Evolutionary conservation across 225 moss, liverwort and hornwort genomes (phyloP).

Genomic region (Sphagnum tenellum): DNA sequence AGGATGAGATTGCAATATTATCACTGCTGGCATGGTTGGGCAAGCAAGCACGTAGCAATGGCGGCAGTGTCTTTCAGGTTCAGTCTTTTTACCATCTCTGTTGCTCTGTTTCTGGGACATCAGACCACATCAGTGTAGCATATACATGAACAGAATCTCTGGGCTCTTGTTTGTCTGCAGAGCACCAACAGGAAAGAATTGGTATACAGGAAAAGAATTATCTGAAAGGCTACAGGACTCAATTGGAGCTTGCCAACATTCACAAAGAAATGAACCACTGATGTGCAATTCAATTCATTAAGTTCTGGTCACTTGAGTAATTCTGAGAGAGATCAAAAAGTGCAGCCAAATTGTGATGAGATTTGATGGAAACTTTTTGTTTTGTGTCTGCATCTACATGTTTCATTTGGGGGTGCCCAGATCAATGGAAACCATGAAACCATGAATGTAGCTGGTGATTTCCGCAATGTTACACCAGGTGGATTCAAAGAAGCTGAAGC

Average conservation of each 20-base stretch:
- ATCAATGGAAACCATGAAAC: conserved; percentile 95
- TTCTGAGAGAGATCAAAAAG: too few relatives aligned
- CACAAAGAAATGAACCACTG: too few relatives aligned
- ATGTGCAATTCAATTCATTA: too few relatives aligned
- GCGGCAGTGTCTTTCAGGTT: conserved; percentile 99
- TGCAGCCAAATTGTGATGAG: too few relatives aligned
- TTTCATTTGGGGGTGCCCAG: conserved; percentile 13
- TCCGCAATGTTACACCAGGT: conserved; percentile 72
- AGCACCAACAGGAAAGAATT: too few relatives aligned
- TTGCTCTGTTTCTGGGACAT: neutral
- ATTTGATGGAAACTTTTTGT: neutral
- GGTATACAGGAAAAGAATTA: too few relatives aligned
- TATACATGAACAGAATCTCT: too few relatives aligned
- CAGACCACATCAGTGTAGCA: too few relatives aligned
- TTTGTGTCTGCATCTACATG: neutral
- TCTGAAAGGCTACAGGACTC: too few relatives aligned
- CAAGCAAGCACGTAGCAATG: conserved; percentile 73
- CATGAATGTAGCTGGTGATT: conserved; percentile 90
- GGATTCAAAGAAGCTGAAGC: conserved; percentile 73
- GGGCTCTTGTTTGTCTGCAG: too few relatives aligned
- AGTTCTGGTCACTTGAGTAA: too few relatives aligned
- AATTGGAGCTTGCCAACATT: too few relatives aligned
- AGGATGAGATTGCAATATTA: conserved; percentile 92
- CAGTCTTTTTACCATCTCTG: neutral
- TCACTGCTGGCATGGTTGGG: conserved; percentile 75